Percentiles rank a stretch among this genome's conserved stretches.
phyloP scores from a whole-genome alignment of 139 green algal genomes.

The Pseudopediastrum boryanum region DNA sequence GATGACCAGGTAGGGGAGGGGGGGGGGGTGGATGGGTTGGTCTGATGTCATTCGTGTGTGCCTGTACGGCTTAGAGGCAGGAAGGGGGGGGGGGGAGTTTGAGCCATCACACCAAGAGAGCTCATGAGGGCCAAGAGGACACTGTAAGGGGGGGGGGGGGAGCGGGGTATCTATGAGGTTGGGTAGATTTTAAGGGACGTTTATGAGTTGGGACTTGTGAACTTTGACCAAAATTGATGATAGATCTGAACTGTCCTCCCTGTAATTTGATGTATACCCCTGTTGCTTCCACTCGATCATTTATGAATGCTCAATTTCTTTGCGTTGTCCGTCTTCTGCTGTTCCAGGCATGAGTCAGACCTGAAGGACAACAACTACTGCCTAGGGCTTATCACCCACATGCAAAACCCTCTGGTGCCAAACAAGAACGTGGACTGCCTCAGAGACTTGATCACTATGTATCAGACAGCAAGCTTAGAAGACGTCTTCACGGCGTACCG shows the following conservation, averaged over 20 bases:
- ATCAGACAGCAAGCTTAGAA: slow-evolving; percentile 81
- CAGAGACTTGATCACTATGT: slow-evolving; percentile 86
- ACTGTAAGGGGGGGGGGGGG: slow-evolving; percentile 23
- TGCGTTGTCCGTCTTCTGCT: background rate
- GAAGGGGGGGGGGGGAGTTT: too few species aligned
- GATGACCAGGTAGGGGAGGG: slow-evolving; percentile 31
- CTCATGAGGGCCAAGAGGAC: slow-evolving; percentile 52
- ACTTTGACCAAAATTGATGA: too few species aligned
- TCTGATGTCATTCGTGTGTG: background rate
- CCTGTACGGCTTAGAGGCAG: too few species aligned
- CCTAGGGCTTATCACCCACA: slow-evolving; percentile 93
- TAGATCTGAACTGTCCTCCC: too few species aligned
- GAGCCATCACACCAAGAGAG: slow-evolving; percentile 78
- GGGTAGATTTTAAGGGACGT: too few species aligned
- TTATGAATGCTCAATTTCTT: too few species aligned
- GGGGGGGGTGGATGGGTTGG: too few species aligned
- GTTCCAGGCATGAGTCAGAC: slow-evolving; percentile 90
- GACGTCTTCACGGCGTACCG: slow-evolving; percentile 90
- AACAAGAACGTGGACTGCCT: slow-evolving; percentile 87
- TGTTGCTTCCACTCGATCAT: too few species aligned
- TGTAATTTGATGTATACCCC: too few species aligned
- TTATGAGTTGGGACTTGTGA: too few species aligned
- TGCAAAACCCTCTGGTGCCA: slow-evolving; percentile 72
- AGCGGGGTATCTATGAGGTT: too few species aligned
- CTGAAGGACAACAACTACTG: slow-evolving; percentile 95